phyloP scores from a whole-genome alignment of 352 stramenopile species.

The Phytophthora chlamydospora region DNA sequence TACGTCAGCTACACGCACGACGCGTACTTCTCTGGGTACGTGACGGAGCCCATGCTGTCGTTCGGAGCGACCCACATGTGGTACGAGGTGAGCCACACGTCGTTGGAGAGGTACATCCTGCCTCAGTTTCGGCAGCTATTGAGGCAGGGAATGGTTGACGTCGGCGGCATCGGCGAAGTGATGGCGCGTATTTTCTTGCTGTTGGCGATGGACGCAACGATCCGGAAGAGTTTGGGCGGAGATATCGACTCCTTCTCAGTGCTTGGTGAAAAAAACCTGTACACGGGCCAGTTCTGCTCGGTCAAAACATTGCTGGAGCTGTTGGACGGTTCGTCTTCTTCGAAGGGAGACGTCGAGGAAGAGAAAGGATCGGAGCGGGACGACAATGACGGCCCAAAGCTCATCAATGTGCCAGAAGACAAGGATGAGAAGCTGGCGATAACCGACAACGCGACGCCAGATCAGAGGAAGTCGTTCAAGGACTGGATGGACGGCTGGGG shows the following conservation, averaged over 20 bases:
- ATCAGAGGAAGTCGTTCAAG: not conserved
- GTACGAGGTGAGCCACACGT: conserved; percentile 1
- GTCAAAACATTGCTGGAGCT: conserved; percentile 2
- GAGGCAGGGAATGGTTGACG: conserved; percentile 4
- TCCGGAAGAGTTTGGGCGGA: not conserved
- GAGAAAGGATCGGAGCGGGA: too few species aligned
- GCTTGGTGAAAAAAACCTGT: not conserved
- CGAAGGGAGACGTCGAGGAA: too few species aligned
- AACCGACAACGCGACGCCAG: too few species aligned
- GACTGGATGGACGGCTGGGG: conserved; percentile 15
- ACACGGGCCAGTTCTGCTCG: conserved; percentile 14
- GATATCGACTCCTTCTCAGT: too few species aligned
- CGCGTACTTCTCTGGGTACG: conserved; percentile 8
- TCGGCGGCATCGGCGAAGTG: conserved; percentile 5
- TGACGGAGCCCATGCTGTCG: conserved; percentile 28
- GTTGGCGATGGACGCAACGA: conserved; percentile 12
- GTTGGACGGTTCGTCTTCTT: not conserved
- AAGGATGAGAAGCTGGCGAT: too few species aligned
- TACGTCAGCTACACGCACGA: conserved; percentile 12
- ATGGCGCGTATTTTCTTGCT: conserved; percentile 20
- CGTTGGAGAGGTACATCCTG: conserved; percentile 7
- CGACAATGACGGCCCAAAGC: too few species aligned
- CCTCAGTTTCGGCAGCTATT: conserved; percentile 10
- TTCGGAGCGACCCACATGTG: conserved; percentile 32
- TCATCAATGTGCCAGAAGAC: too few species aligned